phyloP scores from a whole-genome alignment of 1,139 yeast genomes.

The Pichia sp. region DNA sequence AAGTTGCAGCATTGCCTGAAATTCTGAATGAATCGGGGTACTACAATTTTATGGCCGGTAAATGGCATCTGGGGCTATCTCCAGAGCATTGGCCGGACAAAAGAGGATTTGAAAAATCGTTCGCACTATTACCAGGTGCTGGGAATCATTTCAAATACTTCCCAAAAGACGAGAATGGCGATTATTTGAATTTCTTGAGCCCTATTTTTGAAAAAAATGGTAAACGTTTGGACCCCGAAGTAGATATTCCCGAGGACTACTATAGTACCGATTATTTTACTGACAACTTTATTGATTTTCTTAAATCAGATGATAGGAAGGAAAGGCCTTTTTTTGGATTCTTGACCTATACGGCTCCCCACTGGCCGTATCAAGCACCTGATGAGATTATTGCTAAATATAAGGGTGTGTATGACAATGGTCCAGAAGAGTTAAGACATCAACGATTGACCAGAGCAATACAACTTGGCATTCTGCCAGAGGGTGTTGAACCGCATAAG shows the following conservation, averaged over 20 bases:
- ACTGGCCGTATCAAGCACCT: conserved; percentile 61
- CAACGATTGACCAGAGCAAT: conserved; percentile 40
- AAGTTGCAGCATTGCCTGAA: conserved; percentile 52
- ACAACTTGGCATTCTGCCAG: conserved; percentile 41
- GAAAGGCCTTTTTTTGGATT: conserved; percentile 49
- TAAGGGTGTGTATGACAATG: conserved; percentile 45
- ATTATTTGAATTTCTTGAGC: conserved; percentile 32
- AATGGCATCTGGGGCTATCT: conserved; percentile 54
- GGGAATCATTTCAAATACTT: conserved; percentile 51
- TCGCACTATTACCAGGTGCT: conserved; percentile 52
- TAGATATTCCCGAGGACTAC: conserved; percentile 42
- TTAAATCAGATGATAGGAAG: conserved; percentile 32
- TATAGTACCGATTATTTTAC: conserved; percentile 47
- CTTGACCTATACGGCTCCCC: conserved; percentile 56
- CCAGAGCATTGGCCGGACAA: conserved; percentile 47
- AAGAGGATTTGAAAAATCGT: conserved; percentile 50
- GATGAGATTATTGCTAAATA: conserved; percentile 43
- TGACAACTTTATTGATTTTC: conserved; percentile 39
- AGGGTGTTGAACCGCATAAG: conserved; percentile 43
- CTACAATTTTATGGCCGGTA: conserved; percentile 50
- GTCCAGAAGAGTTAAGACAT: conserved; percentile 43
- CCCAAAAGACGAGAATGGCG: conserved; percentile 34
- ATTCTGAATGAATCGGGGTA: conserved; percentile 45
- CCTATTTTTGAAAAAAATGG: conserved; percentile 40
- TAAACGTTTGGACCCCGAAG: conserved; percentile 34